phyloP scores from a whole-genome alignment of 2,329 filamentous ascomycete genomes.

The Amphichorda felina region DNA sequence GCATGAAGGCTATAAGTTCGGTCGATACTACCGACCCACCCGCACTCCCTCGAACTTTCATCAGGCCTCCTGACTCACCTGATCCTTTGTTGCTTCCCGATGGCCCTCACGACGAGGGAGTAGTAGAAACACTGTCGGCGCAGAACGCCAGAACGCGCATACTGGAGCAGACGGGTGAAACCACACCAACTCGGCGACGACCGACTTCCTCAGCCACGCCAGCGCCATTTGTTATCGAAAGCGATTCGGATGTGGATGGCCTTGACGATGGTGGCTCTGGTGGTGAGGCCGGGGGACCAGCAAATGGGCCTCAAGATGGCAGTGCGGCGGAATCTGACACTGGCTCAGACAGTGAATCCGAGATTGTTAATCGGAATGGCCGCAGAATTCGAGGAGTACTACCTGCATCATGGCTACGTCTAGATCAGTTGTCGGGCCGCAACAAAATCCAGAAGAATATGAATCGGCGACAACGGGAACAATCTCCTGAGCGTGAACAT shows the following conservation, averaged over 20 bases:
- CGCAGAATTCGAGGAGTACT: slow-evolving; percentile 47
- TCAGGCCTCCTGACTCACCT: slow-evolving; percentile 1
- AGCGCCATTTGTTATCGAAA: slow-evolving; percentile 6
- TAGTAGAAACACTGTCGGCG: too few relatives aligned
- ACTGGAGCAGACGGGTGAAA: too few relatives aligned
- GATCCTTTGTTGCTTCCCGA: background rate
- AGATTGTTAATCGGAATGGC: slow-evolving; percentile 17
- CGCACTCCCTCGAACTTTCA: background rate
- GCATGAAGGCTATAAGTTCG: background rate
- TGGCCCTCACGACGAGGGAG: too few relatives aligned
- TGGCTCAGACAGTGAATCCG: slow-evolving; percentile 26
- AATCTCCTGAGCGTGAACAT: slow-evolving; percentile 23
- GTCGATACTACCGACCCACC: background rate
- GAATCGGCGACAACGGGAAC: slow-evolving; percentile 14
- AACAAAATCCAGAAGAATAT: slow-evolving; percentile 16
- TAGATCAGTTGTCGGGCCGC: slow-evolving; percentile 35
- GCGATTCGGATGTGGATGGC: slow-evolving; percentile 11
- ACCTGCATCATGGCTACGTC: slow-evolving; percentile 54
- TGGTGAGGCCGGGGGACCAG: too few relatives aligned
- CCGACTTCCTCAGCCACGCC: slow-evolving; percentile 1
- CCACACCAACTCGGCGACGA: background rate
- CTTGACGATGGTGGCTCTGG: too few relatives aligned
- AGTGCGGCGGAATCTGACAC: slow-evolving; percentile 10
- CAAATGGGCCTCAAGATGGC: background rate
- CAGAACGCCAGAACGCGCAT: too few relatives aligned